Evolutionary conservation across 176 grass and related monocot genomes (phyloP).

Genomic region (Juncus effusus): DNA sequence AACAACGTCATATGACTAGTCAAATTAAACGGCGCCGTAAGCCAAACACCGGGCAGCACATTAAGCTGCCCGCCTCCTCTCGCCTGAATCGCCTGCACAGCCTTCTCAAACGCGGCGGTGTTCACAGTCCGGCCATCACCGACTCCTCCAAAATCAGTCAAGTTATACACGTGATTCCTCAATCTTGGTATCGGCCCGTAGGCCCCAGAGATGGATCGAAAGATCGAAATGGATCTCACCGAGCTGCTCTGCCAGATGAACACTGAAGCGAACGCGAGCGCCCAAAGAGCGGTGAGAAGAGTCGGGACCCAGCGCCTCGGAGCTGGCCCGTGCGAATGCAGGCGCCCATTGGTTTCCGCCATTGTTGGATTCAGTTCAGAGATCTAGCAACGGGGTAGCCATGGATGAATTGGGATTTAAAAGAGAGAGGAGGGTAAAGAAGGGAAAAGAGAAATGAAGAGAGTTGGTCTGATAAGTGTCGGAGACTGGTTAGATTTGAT

Average conservation of each 20-base stretch:
- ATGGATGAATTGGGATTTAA: conserved; percentile 30
- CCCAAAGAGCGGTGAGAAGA: conserved; percentile 54
- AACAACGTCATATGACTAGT: conserved; percentile 92
- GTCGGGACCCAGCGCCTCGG: conserved; percentile 39
- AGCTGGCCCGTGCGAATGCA: conserved; percentile 36
- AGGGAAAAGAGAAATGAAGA: neutral
- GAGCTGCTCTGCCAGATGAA: conserved; percentile 71
- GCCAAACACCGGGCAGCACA: conserved; percentile 64
- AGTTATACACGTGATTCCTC: conserved; percentile 47
- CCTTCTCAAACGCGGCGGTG: conserved; percentile 74
- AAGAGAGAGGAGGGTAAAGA: conserved; percentile 23
- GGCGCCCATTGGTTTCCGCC: conserved; percentile 37
- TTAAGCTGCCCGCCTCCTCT: conserved; percentile 76
- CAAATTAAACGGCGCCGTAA: conserved; percentile 89
- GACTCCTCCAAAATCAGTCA: conserved; percentile 77
- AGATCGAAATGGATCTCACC: conserved; percentile 21
- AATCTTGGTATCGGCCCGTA: conserved; percentile 40
- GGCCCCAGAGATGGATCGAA: conserved; percentile 14
- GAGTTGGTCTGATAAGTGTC: conserved; percentile 16
- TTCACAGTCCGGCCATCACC: conserved; percentile 70
- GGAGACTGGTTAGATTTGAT: conserved; percentile 25
- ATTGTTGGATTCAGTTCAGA: conserved; percentile 21
- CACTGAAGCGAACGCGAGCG: conserved; percentile 52
- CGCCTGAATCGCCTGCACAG: conserved; percentile 47
- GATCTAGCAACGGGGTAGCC: conserved; percentile 31